Conservation (phyloP, 1,139 yeast species). For the Zygosaccharomyces pseudobailii region DNA sequence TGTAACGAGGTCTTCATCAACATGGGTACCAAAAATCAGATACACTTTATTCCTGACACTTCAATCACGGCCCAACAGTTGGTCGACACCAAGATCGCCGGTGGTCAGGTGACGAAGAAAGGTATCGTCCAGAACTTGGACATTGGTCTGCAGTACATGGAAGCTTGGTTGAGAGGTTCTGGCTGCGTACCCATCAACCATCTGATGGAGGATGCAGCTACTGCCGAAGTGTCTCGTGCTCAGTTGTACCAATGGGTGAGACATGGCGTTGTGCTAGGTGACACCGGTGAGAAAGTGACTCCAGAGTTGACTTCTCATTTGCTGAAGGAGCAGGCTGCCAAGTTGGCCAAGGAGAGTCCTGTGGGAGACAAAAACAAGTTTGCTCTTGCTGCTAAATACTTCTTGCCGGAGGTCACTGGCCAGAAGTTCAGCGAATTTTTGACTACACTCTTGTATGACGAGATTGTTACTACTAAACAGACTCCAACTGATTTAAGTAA, state of each 20-base stretch:
- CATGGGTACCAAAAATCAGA: conserved; percentile 82
- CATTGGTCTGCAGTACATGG: conserved; percentile 75
- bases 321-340: conserved; percentile 57
- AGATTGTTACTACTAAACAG: conserved; percentile 48
- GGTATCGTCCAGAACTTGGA: conserved; percentile 69
- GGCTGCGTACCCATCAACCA: conserved; percentile 85
- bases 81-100: conserved; percentile 59
- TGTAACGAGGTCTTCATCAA: conserved; percentile 68
- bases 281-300: conserved; percentile 54
- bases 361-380: conserved; percentile 48
- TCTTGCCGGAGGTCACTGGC: conserved; percentile 66
- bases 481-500: conserved; percentile 37
- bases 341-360: conserved; percentile 41
- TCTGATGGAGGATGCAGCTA: conserved; percentile 86
- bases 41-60: conserved; percentile 45
- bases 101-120: conserved; percentile 55
- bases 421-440: conserved; percentile 69
- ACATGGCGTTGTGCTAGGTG: conserved; percentile 56
- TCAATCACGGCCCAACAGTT: conserved; percentile 53
- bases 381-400: conserved; percentile 49
- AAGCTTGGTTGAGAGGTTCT: conserved; percentile 77
- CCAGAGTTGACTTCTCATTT: conserved; percentile 53
- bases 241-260: conserved; percentile 82
- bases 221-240: conserved; percentile 80
- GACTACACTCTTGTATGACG: conserved; percentile 66